These are phyloP conservation scores for Manihot esculenta DNA, from an alignment of 441 rosid genomes.

Conservation along the genomic window DNA sequence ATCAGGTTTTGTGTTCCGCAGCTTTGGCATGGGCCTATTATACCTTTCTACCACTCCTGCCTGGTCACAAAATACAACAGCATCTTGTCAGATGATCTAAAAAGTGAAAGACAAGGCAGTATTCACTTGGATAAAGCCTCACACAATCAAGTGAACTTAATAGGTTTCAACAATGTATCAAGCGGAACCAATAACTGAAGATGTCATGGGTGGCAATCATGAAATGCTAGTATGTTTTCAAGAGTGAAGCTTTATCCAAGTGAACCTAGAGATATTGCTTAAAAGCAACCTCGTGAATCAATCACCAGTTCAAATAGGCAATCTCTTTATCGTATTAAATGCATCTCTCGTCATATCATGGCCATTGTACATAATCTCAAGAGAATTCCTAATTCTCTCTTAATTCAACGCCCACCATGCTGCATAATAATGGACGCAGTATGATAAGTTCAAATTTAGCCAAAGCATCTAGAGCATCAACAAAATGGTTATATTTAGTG, in stretches of 20 bases:
- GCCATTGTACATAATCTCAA: neutral
- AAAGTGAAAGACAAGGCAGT: neutral
- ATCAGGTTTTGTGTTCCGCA: constrained; percentile 62
- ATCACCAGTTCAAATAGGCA: neutral
- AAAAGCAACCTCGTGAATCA: neutral
- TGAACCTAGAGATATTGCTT: neutral
- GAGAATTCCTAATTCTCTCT: neutral
- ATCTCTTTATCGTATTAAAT: neutral
- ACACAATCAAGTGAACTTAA: neutral
- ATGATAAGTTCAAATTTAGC: neutral
- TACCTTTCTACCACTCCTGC: constrained; percentile 63
- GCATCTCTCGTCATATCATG: neutral
- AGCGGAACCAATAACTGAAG: neutral
- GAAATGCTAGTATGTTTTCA: neutral
- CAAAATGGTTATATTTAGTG: neutral
- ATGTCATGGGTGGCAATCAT: neutral
- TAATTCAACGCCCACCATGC: neutral
- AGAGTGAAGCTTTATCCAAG: neutral
- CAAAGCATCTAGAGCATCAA: neutral
- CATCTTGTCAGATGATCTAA: neutral
- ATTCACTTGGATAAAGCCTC: neutral
- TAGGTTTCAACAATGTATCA: neutral
- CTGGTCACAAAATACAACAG: constrained; percentile 34
- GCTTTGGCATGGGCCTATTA: constrained; percentile 73
- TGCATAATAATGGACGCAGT: neutral